A percentile compares a stretch with the other conserved stretches of the same genome.
phyloP scores from a whole-genome alignment of 805 yeast genomes.

The Yamadazyma insecticola region DNA sequence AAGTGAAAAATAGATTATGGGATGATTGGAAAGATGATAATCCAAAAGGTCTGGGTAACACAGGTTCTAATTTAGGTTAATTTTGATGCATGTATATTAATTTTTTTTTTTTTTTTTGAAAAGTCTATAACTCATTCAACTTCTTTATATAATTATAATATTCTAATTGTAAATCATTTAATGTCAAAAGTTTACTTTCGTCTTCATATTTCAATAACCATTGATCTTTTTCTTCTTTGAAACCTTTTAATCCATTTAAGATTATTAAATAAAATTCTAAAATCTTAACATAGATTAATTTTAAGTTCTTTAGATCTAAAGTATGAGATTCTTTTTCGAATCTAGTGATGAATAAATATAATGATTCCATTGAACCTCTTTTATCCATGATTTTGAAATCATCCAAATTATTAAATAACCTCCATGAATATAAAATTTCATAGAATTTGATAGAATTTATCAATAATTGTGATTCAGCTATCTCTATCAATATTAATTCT shows the following conservation, averaged over 20 bases:
- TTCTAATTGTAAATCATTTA: constrained; percentile 28
- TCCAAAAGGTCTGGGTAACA: constrained; percentile 88
- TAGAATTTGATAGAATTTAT: constrained; percentile 28
- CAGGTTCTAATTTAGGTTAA: constrained; percentile 43
- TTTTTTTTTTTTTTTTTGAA: neutral
- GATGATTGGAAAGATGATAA: constrained; percentile 88
- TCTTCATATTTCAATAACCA: constrained; percentile 28
- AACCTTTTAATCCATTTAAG: constrained; percentile 32
- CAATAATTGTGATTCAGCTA: constrained; percentile 27
- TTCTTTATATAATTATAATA: constrained; percentile 30
- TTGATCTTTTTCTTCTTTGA: constrained; percentile 27
- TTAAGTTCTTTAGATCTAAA: constrained; percentile 17
- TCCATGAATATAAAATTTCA: constrained; percentile 39
- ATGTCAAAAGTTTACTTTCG: constrained; percentile 14
- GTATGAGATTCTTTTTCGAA: constrained; percentile 21
- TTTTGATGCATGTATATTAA: neutral
- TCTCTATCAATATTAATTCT: constrained; percentile 27
- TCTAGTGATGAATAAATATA: constrained; percentile 32
- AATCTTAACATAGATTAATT: constrained; percentile 32
- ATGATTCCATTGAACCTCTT: constrained; percentile 36
- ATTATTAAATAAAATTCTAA: constrained; percentile 40
- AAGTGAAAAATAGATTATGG: constrained; percentile 81
- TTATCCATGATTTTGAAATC: constrained; percentile 26
- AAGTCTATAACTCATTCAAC: neutral
- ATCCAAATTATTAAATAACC: constrained; percentile 26